Conservation (phyloP, 768 basidiomycete species). For the Hydnomerulius pinastri region DNA sequence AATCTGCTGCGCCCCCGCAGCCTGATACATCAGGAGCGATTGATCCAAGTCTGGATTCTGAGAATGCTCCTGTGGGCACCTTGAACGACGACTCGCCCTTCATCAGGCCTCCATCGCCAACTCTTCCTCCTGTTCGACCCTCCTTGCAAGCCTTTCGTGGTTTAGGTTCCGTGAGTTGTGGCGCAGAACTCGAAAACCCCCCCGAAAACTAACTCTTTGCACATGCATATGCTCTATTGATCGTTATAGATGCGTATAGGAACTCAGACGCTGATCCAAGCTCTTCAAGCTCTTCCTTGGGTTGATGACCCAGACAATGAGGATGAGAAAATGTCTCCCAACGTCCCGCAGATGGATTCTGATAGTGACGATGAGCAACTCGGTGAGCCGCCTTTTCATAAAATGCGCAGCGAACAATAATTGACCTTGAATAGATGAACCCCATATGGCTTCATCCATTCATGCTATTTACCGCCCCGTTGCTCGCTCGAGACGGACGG, state of each 20-base stretch:
- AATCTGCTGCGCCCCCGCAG: conserved; percentile 24
- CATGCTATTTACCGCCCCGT: conserved; percentile 85
- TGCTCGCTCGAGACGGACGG: conserved; percentile 59
- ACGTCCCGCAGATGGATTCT: conserved; percentile 43
- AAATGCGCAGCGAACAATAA: neutral
- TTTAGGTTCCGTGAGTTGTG: conserved; percentile 63
- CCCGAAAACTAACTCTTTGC: too few species aligned
- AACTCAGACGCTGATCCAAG: conserved; percentile 88
- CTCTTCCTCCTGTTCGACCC: conserved; percentile 44
- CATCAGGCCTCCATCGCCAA: conserved; percentile 73
- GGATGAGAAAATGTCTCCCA: conserved; percentile 53
- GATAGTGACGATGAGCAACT: conserved; percentile 66
- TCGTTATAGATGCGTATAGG: conserved; percentile 75
- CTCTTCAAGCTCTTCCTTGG: conserved; percentile 84
- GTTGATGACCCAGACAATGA: conserved; percentile 68
- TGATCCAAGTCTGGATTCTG: conserved; percentile 4
- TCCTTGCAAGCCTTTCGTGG: conserved; percentile 59
- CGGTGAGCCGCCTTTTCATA: conserved; percentile 35
- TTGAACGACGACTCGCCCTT: conserved; percentile 61
- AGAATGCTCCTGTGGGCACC: conserved; percentile 10
- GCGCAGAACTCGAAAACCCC: conserved; percentile 2
- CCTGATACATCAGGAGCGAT: conserved; percentile 10
- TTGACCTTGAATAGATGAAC: conserved; percentile 30
- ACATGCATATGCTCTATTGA: conserved; percentile 4
- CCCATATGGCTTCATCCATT: conserved; percentile 76